A percentile compares a stretch with the other conserved stretches of the same genome.
These are phyloP conservation scores for Neolentinus lepideus DNA, from an alignment of 1,284 basidiomycete genomes.

Conservation along the genomic window DNA sequence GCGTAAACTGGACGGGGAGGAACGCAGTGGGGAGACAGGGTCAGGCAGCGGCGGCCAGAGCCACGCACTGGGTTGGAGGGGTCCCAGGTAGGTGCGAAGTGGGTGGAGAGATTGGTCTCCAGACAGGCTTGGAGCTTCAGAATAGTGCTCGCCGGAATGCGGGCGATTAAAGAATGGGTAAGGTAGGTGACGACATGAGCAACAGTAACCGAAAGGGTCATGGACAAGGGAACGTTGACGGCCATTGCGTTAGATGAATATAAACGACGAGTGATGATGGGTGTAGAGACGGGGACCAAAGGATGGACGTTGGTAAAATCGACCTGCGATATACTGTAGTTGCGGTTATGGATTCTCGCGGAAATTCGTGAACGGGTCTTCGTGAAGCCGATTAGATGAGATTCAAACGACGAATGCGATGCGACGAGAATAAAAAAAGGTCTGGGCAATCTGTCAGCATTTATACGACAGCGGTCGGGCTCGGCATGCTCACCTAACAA, in stretches of 20 bases:
- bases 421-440: conserved; percentile 17
- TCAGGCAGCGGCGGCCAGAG: conserved; percentile 66
- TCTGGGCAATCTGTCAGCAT: conserved; percentile 9
- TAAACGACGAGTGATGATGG: conserved; percentile 12
- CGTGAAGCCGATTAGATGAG: conserved; percentile 10
- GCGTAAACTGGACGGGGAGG: conserved; percentile 66
- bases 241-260: conserved; percentile 29
- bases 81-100: conserved; percentile 59
- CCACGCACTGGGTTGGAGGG: conserved; percentile 55
- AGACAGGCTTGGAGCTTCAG: conserved; percentile 62
- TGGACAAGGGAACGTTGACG: conserved; percentile 28
- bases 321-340: conserved; percentile 60
- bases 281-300: conserved; percentile 8
- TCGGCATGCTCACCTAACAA: conserved; percentile 23
- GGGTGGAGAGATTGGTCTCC: conserved; percentile 60
- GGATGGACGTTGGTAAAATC: conserved; percentile 31
- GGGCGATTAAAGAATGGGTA: conserved; percentile 50
- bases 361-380: conserved; percentile 12
- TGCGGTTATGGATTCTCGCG: conserved; percentile 16
- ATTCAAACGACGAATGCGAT: conserved; percentile 20
- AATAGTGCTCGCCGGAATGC: conserved; percentile 50
- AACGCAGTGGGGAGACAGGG: conserved; percentile 56
- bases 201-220: conserved; percentile 56
- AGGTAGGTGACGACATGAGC: conserved; percentile 66
- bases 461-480: conserved; percentile 3